Evolutionary conservation across 108 stramenopile genomes (phyloP).

Genomic region (Fragilaria radians): DNA sequence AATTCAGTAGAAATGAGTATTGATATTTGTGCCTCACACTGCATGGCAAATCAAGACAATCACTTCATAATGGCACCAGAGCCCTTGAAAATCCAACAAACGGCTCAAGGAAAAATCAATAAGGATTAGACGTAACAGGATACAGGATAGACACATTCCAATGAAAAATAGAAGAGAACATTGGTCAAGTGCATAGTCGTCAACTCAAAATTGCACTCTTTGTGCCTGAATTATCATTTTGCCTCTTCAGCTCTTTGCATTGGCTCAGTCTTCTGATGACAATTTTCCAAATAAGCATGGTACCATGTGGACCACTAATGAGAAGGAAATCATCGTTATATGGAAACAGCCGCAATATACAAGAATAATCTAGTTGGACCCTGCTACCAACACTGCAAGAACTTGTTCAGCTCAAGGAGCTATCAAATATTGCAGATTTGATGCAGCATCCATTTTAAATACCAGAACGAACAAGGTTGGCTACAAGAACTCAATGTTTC

Average conservation of each 20-base stretch:
- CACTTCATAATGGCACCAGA: neutral
- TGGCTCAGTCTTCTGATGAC: neutral
- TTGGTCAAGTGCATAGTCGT: neutral
- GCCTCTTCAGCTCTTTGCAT: slow-evolving; percentile 5
- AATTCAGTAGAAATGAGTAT: neutral
- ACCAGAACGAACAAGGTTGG: neutral
- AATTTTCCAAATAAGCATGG: neutral
- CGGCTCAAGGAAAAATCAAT: neutral
- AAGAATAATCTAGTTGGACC: neutral
- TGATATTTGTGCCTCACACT: neutral
- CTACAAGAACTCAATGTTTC: neutral
- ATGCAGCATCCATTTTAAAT: neutral
- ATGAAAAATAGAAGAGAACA: slow-evolving; percentile 3
- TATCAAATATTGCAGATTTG: slow-evolving; percentile 7
- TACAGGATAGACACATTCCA: neutral
- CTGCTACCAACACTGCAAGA: slow-evolving; percentile 7
- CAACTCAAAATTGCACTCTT: neutral
- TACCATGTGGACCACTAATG: neutral
- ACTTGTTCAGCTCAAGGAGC: slow-evolving; percentile 10
- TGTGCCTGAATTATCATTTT: neutral
- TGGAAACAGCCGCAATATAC: neutral
- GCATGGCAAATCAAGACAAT: neutral
- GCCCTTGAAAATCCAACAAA: neutral
- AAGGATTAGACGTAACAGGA: neutral
- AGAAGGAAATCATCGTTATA: neutral